Evolutionary conservation across 2,329 filamentous ascomycete genomes (phyloP), one percentile per base, ranked within the genome.

Genomic region (Aureobasidium sp.): DNA sequence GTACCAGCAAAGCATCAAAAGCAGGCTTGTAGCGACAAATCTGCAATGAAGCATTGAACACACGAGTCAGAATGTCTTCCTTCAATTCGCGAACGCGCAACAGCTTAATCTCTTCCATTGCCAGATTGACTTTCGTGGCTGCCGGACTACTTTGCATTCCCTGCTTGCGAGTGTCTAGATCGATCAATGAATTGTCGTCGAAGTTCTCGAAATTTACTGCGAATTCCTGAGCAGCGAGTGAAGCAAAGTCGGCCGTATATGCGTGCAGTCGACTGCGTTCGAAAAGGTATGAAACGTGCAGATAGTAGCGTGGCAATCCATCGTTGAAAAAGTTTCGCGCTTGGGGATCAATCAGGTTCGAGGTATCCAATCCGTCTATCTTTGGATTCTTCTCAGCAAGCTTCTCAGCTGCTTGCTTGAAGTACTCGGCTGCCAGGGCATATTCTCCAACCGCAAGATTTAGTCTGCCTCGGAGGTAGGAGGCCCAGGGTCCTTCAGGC

Each of bases 381-480:
- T 64, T 62, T 36, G 60, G 26, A 9, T 37, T 53, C 39, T 56
- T 63, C 23, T 64, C 50, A 15, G 67, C 60, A 23, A 73, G 62
- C 9, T 67, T 68, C 10, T 69, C 63, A 1, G 71, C 90, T 64
- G 91, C 90, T 71, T 88, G 93, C 67, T 86, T 87, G 75, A 99
- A 97, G 70, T 85, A 84, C 32, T 84, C 78, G 32, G 90, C 84
- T 61, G 94, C 93, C 42, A 84, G 80, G 63, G 84, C 83, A 71
- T 87, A 87, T 70, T 96, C 88, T 60, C 87, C 87, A 65, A 87
- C 82, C 5, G 87, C 85, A 37, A 97, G 78, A 66, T 85, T 83
- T 53, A 96, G 81, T 34, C 94, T 87, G 2, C 89, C 94, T 73
- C 92, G 90, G 5, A 97, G 82, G 71, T 99, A 99, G 6, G 78